Evolutionary conservation across 108 stramenopile species (phyloP).

Genomic region (Chaetoceros muelleri): DNA sequence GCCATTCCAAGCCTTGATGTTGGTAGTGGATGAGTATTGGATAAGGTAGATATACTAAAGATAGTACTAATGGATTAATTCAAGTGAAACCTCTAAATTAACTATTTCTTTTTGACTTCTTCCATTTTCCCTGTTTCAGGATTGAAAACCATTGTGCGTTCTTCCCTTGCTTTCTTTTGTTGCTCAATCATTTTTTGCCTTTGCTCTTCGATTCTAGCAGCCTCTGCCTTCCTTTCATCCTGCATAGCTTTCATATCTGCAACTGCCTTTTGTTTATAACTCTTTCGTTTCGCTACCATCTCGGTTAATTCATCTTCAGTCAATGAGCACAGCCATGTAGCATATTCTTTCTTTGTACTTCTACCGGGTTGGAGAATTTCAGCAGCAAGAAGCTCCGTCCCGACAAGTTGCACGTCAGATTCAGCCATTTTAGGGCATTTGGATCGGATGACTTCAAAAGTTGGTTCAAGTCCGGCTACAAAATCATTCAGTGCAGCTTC

Average conservation of each 20-base stretch:
- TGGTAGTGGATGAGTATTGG: not conserved
- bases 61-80: too few species aligned
- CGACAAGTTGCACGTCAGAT: conserved; percentile 61
- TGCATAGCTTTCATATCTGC: conserved; percentile 28
- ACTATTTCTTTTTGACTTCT: conserved; percentile 17
- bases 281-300: conserved; percentile 51
- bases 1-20: not conserved
- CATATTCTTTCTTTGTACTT: conserved; percentile 65
- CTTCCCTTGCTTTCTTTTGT: conserved; percentile 46
- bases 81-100: too few species aligned
- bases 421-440: conserved; percentile 61
- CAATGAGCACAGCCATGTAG: conserved; percentile 63
- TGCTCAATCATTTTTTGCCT: conserved; percentile 46
- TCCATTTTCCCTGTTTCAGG: conserved; percentile 60
- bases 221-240: conserved; percentile 28
- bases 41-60: too few species aligned
- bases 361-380: conserved; percentile 56
- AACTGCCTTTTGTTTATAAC: conserved; percentile 38
- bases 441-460: conserved; percentile 42
- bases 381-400: conserved; percentile 64
- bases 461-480: conserved; percentile 61
- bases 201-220: conserved; percentile 29
- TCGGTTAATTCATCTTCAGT: conserved; percentile 53
- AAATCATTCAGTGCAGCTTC: conserved; percentile 60
- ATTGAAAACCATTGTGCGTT: conserved; percentile 64